phyloP scores from a whole-genome alignment of 2,329 filamentous ascomycete species.

The Dryadomyces quercivorus region DNA sequence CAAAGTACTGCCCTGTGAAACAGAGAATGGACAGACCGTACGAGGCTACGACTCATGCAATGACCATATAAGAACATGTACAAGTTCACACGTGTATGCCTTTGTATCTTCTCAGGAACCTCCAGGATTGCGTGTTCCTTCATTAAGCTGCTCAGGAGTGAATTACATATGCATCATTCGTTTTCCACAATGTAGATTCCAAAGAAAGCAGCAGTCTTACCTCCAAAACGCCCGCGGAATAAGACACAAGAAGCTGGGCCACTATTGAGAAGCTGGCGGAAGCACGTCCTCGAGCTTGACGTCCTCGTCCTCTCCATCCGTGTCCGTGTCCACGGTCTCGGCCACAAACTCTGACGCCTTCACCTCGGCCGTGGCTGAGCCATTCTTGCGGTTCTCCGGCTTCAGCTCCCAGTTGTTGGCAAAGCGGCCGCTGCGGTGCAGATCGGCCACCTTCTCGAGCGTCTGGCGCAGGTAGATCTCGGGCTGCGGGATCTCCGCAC shows the following conservation, averaged over 20 bases:
- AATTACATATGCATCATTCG: too few relatives aligned
- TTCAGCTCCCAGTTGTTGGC: constrained; percentile 78
- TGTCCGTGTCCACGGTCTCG: constrained; percentile 34
- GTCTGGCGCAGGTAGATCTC: constrained; percentile 86
- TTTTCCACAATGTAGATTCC: neutral
- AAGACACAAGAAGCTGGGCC: neutral
- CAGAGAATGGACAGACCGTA: too few relatives aligned
- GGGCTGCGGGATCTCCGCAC: constrained; percentile 66
- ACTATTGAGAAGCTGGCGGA: constrained; percentile 4
- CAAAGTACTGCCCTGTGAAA: too few relatives aligned
- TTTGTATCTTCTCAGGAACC: too few relatives aligned
- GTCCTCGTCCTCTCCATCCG: constrained; percentile 51
- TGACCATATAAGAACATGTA: too few relatives aligned
- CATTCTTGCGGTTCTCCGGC: constrained; percentile 47
- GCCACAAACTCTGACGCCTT: constrained; percentile 29
- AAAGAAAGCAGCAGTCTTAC: neutral
- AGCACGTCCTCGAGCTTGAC: constrained; percentile 73
- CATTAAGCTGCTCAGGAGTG: too few relatives aligned
- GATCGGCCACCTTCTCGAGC: constrained; percentile 67
- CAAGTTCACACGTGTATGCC: too few relatives aligned
- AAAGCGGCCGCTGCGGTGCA: constrained; percentile 75
- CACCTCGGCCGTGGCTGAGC: constrained; percentile 38
- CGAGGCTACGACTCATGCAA: too few relatives aligned
- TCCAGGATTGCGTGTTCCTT: too few relatives aligned
- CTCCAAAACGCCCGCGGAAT: neutral